phyloP scores from a whole-genome alignment of 108 stramenopile species.

The Nitzschia sp. region DNA sequence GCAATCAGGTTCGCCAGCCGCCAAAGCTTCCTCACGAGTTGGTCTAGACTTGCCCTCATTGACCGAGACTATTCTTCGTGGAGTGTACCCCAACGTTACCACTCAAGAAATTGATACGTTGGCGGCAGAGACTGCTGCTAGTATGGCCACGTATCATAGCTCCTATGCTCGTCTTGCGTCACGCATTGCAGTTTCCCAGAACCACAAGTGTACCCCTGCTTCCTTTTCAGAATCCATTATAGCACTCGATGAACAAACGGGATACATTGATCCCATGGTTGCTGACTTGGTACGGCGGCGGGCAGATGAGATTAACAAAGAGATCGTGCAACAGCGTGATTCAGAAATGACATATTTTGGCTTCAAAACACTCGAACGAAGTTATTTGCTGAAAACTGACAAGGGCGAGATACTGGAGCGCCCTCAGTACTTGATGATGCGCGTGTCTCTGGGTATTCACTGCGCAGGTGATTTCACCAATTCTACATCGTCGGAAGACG shows the following conservation, averaged over 20 bases:
- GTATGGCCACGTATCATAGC: conserved; percentile 91
- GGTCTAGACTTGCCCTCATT: conserved; percentile 48
- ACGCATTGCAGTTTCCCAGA: conserved; percentile 80
- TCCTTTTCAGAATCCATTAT: conserved; percentile 82
- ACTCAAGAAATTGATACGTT: conserved; percentile 90
- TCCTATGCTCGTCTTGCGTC: conserved; percentile 92
- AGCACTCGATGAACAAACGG: conserved; percentile 48
- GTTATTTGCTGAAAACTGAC: conserved; percentile 74
- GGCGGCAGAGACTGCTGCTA: conserved; percentile 93
- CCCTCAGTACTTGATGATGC: conserved; percentile 97
- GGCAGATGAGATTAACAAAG: conserved; percentile 56
- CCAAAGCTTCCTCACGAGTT: not conserved
- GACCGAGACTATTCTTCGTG: conserved; percentile 58
- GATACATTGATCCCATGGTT: conserved; percentile 79
- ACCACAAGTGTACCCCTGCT: conserved; percentile 82
- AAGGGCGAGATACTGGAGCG: conserved; percentile 69
- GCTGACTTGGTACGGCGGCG: conserved; percentile 63
- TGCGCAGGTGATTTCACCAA: conserved; percentile 36
- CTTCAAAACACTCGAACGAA: conserved; percentile 92
- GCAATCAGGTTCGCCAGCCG: no score
- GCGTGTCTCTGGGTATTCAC: conserved; percentile 96
- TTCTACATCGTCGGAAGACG: conserved; percentile 20
- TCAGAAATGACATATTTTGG: conserved; percentile 93
- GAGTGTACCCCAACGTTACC: conserved; percentile 87
- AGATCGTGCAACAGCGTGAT: conserved; percentile 82